Base-by-base conservation (phyloP, 345 rosid species). In the Salix arbutifolia region DNA sequence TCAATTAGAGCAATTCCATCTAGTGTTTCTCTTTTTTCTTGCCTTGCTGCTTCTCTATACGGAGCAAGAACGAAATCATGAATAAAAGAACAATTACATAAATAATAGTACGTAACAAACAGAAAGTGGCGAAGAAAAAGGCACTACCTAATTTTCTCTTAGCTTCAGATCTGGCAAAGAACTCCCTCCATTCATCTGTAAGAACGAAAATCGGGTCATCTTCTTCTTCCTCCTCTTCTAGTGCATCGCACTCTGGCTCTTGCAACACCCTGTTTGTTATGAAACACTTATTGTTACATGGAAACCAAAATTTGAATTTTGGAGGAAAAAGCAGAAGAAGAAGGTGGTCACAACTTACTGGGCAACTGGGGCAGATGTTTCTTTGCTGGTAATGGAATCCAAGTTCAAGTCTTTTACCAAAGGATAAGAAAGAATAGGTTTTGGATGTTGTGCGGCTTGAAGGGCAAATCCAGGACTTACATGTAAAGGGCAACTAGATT, bases 151-250 rank as follows among this genome's bases (percentile, higher is more conserved):
- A 50, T 74, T 81, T 86, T 77, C 89, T 86, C 81, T 79, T 87
- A 16, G 91, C 92, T 74, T 89, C 92, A 19, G 92, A 89, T 81
- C 74, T 85, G 8, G 86, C 90, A 60, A 89, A 89, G 75, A 85
- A 89, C 25, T 89, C 90, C 76, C 77, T 86, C 92, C 90, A 87
- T 75, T 89, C 92, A 76, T 87, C 90, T 3, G 90, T 89, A 48
- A 89, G 70, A 74, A 87, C 90, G 71, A 89, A 89, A 30, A 87
- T 61, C 5, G 88, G 87, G 40, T 87, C 86, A 5, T 79, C 85
- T 7, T 81, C 86, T 4, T 72, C 67, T 62, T 66, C 42, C 2
- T 25, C 78, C 81, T 79, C 70, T 42, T 70, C 84, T 13, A 77
- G 42, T 35, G 42, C 86, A 53, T 68, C 77, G 38, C 74, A 52